Evolutionary conservation across 2,329 filamentous ascomycete species (phyloP).

Genomic region (Exophiala sp.): DNA sequence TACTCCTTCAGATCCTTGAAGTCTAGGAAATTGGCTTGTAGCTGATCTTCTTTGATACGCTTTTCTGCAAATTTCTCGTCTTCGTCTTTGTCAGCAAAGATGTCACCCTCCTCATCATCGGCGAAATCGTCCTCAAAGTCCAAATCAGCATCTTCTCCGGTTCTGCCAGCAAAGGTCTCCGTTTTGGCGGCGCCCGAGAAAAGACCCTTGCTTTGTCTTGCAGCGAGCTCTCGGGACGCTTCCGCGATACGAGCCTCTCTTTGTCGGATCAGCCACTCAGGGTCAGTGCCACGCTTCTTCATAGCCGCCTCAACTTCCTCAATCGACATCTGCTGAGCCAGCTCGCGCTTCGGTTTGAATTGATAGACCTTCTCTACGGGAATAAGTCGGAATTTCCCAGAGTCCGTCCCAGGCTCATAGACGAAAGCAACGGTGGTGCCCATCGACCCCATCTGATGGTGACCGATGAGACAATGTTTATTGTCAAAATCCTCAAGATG

Average conservation of each 20-base stretch:
- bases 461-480: conserved; percentile 88
- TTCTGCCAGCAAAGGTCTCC: conserved; percentile 13
- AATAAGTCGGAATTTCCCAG: conserved; percentile 60
- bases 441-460: conserved; percentile 82
- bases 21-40: conserved; percentile 84
- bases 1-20: conserved; percentile 63
- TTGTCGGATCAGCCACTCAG: conserved; percentile 71
- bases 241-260: conserved; percentile 48
- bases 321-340: conserved; percentile 69
- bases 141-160: conserved; percentile 55
- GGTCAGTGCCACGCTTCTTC: conserved; percentile 68
- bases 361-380: conserved; percentile 95
- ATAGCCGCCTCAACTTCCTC: conserved; percentile 82
- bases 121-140: conserved; percentile 73
- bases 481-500: conserved; percentile 94
- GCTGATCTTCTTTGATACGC: conserved; percentile 69
- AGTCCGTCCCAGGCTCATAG: conserved; percentile 54
- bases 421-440: conserved; percentile 73
- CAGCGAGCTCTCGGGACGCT: conserved; percentile 55
- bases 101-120: conserved; percentile 74
- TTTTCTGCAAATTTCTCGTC: conserved; percentile 67
- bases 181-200: conserved; percentile 34
- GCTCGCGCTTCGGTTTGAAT: conserved; percentile 71
- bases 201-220: conserved; percentile 42
- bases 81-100: conserved; percentile 71